phyloP scores from a whole-genome alignment of 2,329 filamentous ascomycete species.

The Pseudogymnoascus sp. region DNA sequence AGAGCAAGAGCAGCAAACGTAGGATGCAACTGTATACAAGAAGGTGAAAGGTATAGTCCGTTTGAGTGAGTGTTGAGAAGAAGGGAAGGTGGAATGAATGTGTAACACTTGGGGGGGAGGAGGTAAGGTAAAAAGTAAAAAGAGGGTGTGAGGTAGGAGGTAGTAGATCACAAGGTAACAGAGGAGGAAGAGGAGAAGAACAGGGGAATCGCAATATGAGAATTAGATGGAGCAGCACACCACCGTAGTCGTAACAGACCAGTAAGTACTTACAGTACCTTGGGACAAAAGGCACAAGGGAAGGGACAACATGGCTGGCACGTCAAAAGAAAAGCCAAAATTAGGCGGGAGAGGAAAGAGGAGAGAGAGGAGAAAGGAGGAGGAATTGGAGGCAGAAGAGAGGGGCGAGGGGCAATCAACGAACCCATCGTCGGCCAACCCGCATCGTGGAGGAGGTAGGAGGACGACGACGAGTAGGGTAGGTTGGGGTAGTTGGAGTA shows the following conservation, averaged over 20 bases:
- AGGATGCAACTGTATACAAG: background rate
- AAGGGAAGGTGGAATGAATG: background rate
- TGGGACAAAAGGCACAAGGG: conserved; percentile 3
- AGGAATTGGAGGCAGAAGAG: background rate
- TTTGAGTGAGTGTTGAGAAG: background rate
- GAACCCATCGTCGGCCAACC: conserved; percentile 3
- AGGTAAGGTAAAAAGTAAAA: conserved; percentile 6
- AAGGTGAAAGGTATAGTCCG: background rate
- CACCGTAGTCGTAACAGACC: background rate
- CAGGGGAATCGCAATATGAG: conserved; percentile 11
- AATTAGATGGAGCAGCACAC: conserved; percentile 5
- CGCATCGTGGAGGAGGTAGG: background rate
- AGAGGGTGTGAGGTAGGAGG: background rate
- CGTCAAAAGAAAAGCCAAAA: conserved; percentile 8
- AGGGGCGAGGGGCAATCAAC: conserved; percentile 10
- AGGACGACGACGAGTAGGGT: conserved; percentile 2
- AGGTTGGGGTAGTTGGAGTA: background rate
- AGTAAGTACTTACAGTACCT: background rate
- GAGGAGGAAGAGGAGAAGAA: background rate
- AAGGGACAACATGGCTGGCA: background rate
- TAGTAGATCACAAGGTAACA: conserved; percentile 5
- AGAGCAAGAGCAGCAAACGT: background rate
- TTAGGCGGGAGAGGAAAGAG: background rate
- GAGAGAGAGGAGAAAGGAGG: background rate
- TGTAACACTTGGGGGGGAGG: conserved; percentile 4